phyloP scores from a whole-genome alignment of 164 flowering plant genomes.

The Stephania cephalantha region DNA sequence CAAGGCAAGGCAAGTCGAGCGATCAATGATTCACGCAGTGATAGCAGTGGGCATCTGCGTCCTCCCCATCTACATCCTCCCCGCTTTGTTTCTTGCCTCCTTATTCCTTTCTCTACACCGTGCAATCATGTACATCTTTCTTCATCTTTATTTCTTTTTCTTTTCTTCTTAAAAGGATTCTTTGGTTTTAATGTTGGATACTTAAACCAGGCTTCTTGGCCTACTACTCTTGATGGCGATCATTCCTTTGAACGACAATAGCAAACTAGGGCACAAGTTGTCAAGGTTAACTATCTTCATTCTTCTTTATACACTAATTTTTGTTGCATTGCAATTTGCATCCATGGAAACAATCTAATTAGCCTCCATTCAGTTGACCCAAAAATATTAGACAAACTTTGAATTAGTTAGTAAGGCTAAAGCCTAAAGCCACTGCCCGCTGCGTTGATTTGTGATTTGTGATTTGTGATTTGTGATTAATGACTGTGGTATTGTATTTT shows the following conservation, averaged over 20 bases:
- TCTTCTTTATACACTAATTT: not conserved
- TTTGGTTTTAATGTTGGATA: not conserved
- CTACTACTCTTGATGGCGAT: slow-evolving; percentile 47
- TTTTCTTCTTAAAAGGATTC: not conserved
- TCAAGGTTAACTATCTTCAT: slow-evolving; percentile 37
- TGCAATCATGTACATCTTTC: slow-evolving; percentile 17
- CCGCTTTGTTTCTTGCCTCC: slow-evolving; percentile 33
- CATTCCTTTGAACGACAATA: slow-evolving; percentile 52
- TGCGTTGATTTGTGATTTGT: not conserved
- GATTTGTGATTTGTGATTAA: no score
- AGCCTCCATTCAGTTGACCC: not conserved
- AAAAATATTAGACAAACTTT: no score
- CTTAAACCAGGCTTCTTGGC: slow-evolving; percentile 45
- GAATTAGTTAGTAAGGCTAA: not conserved
- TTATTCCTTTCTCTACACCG: slow-evolving; percentile 45
- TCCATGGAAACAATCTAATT: not conserved
- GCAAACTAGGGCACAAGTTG: slow-evolving; percentile 44
- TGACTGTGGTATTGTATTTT: no score
- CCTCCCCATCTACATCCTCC: slow-evolving; percentile 53
- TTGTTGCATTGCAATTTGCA: not conserved
- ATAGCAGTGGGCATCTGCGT: slow-evolving; percentile 54
- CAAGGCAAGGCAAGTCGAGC: no score
- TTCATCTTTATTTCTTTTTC: not conserved
- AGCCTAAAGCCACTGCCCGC: not conserved
- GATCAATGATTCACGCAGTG: slow-evolving; percentile 5